These are phyloP conservation scores for Parathielavia appendiculata DNA, from an alignment of 495 filamentous ascomycete species.

Conservation along the genomic window DNA sequence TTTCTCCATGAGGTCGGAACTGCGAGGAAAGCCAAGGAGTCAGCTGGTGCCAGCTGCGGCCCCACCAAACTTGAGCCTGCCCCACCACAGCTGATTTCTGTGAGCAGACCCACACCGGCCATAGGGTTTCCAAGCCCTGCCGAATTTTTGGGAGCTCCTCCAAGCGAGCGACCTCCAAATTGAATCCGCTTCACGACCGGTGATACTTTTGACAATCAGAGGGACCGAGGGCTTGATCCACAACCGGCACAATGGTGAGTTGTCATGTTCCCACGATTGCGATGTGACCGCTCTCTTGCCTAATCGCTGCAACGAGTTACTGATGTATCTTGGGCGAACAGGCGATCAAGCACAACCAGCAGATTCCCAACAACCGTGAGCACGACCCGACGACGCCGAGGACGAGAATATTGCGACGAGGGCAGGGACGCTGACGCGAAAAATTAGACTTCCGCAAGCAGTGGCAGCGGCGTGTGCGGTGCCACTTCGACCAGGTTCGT, in stretches of 20 bases:
- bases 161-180: constrained; percentile 36
- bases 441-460: constrained; percentile 96
- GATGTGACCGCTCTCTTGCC: constrained; percentile 8
- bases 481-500: constrained; percentile 98
- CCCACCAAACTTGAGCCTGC: not conserved
- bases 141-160: constrained; percentile 39
- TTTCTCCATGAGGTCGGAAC: no score
- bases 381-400: constrained; percentile 28
- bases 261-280: constrained; percentile 13
- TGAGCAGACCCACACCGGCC: constrained; percentile 32
- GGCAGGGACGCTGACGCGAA: constrained; percentile 20
- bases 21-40: no score
- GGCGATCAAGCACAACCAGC: constrained; percentile 99
- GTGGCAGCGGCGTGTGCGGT: constrained; percentile 97
- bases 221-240: constrained; percentile 36
- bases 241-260: constrained; percentile 37
- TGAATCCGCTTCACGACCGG: constrained; percentile 36
- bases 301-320: constrained; percentile 10
- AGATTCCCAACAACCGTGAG: constrained; percentile 96
- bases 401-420: constrained; percentile 12
- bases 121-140: constrained; percentile 49
- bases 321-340: constrained; percentile 21
- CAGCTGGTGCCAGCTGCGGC: constrained; percentile 15
- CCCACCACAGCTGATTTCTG: constrained; percentile 22
- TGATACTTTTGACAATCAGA: constrained; percentile 33